phyloP scores from a whole-genome alignment of 768 basidiomycete genomes.

The Mycena albidolilacea region DNA sequence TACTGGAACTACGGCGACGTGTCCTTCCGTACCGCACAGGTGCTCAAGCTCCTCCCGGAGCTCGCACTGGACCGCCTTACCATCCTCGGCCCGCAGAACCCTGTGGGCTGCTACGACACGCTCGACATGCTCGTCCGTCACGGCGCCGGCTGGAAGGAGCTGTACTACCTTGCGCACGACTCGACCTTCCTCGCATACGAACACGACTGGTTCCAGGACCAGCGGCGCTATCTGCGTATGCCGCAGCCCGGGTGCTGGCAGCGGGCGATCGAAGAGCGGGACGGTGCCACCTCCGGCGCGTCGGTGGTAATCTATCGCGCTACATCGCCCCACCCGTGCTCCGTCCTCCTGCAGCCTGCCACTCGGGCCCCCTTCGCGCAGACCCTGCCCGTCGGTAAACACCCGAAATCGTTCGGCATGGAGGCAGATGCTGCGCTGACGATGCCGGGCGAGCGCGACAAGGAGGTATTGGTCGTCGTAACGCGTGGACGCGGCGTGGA shows the following conservation, averaged over 20 bases:
- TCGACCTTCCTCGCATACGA: constrained; percentile 16
- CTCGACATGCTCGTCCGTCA: constrained; percentile 21
- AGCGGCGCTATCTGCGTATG: background rate
- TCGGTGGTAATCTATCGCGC: constrained; percentile 22
- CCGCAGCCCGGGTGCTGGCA: constrained; percentile 3
- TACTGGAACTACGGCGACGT: too few relatives aligned
- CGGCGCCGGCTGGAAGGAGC: constrained; percentile 23
- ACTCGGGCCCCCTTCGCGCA: constrained; percentile 12
- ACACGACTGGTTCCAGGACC: background rate
- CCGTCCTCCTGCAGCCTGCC: constrained; percentile 13
- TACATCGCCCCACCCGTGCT: background rate
- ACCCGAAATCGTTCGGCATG: background rate
- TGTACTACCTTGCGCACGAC: constrained; percentile 10
- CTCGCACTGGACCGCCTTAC: background rate
- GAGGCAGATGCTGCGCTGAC: background rate
- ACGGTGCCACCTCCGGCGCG: constrained; percentile 3
- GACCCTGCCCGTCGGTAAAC: constrained; percentile 9
- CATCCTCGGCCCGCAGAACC: background rate
- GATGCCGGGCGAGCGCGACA: background rate
- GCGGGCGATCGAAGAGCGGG: constrained; percentile 8
- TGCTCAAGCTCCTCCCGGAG: too few relatives aligned
- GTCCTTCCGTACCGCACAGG: too few relatives aligned
- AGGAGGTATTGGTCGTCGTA: constrained; percentile 18
- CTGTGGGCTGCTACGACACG: constrained; percentile 3
- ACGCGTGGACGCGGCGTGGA: constrained; percentile 12